A percentile compares a stretch with the other conserved stretches of the same genome.
Conservation (phyloP, 2,329 filamentous ascomycete species). For the Clathrospora elynae region DNA sequence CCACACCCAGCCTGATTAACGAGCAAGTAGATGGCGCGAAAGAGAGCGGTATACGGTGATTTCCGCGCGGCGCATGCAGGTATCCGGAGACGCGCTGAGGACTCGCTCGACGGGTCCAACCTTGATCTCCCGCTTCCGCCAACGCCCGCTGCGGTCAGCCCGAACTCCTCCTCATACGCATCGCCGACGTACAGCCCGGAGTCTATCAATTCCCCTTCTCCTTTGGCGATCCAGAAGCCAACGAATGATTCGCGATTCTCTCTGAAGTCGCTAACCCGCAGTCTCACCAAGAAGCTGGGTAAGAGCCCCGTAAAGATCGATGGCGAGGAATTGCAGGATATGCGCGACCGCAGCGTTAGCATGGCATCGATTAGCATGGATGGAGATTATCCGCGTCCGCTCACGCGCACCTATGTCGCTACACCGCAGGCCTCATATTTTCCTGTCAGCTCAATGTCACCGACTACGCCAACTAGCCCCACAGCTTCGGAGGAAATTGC, state of each 20-base stretch:
- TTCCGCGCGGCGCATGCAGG: constrained; percentile 38
- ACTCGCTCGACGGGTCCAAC: constrained; percentile 17
- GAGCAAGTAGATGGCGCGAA: constrained; percentile 39
- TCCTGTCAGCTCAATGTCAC: constrained; percentile 26
- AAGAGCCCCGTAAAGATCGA: constrained; percentile 20
- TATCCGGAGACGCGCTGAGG: constrained; percentile 30
- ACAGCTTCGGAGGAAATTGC: constrained; percentile 8
- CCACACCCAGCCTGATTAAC: constrained; percentile 1
- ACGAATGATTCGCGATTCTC: constrained; percentile 39
- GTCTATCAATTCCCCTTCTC: constrained; percentile 27
- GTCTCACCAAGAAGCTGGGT: constrained; percentile 32
- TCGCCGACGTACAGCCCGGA: constrained; percentile 35
- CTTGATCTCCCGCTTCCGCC: constrained; percentile 31
- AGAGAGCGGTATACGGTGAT: constrained; percentile 38
- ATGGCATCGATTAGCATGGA: constrained; percentile 20
- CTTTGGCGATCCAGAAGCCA: constrained; percentile 23
- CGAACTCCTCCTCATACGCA: constrained; percentile 34
- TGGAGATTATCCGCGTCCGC: constrained; percentile 26
- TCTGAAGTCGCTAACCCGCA: constrained; percentile 38
- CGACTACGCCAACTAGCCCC: constrained; percentile 22
- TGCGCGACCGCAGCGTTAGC: constrained; percentile 17
- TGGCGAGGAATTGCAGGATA: constrained; percentile 33
- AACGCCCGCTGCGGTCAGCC: constrained; percentile 33
- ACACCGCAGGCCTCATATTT: constrained; percentile 26
- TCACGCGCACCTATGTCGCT: constrained; percentile 24